Conservation (phyloP, 169 alveolate species). For the Plasmodium vivax region DNA sequence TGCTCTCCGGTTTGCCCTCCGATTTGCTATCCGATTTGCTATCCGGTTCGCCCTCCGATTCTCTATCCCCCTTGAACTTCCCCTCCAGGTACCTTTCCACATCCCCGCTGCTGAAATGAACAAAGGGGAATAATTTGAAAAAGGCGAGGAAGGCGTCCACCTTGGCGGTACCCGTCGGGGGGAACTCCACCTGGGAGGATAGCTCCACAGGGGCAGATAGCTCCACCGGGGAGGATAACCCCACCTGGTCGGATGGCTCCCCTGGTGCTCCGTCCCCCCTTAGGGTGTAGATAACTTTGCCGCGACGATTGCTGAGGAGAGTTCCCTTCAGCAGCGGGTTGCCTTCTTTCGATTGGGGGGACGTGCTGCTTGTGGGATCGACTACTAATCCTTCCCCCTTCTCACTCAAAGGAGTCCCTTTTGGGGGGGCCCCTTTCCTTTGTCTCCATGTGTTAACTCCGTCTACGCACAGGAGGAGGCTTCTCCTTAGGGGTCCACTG, state of each 20-base stretch:
- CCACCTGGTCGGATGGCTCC: neutral
- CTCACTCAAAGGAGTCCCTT: neutral
- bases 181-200: neutral
- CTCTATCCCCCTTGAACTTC: neutral
- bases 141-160: neutral
- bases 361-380: neutral
- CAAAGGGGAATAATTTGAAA: conserved; percentile 11
- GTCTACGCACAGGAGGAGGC: conserved; percentile 18
- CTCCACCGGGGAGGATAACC: neutral
- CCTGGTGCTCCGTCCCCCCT: neutral
- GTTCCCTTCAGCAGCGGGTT: neutral
- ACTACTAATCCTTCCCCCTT: neutral
- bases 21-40: no score
- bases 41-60: no score
- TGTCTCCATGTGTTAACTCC: neutral
- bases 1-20: no score
- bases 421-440: neutral
- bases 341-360: no score
- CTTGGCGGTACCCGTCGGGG: neutral
- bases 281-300: neutral
- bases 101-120: conserved; percentile 10
- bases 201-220: neutral
- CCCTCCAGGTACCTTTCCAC: neutral
- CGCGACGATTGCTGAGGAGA: neutral
- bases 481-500: neutral